Conservation (phyloP, 106 monocot genomes). For the Dendrobium nobile region DNA sequence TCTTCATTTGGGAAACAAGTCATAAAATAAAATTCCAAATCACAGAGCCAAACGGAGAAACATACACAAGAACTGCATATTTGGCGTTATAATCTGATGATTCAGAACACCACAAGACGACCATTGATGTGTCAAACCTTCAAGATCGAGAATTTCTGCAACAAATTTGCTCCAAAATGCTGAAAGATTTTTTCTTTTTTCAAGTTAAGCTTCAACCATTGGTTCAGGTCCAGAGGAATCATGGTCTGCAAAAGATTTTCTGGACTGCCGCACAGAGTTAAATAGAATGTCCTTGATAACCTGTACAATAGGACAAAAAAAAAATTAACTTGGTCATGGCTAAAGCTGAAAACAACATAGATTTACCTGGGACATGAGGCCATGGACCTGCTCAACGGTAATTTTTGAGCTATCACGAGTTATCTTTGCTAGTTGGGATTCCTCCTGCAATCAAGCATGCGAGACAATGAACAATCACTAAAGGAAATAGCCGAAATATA, state of each 20-base stretch:
- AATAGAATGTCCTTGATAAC: constrained; percentile 79
- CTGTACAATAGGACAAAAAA: constrained; percentile 9
- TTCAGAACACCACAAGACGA: too few relatives aligned
- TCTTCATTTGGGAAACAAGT: too few relatives aligned
- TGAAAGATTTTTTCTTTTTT: background rate
- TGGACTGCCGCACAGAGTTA: constrained; percentile 53
- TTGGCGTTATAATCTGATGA: too few relatives aligned
- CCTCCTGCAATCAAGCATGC: constrained; percentile 39
- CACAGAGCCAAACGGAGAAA: too few relatives aligned
- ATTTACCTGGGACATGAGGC: constrained; percentile 93
- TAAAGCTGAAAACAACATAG: background rate
- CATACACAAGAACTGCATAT: too few relatives aligned
- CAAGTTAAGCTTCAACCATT: constrained; percentile 53
- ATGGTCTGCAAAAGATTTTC: constrained; percentile 10
- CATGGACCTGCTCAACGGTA: constrained; percentile 93
- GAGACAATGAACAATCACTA: background rate
- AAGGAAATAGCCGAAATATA: too few relatives aligned
- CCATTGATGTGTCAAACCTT: too few relatives aligned
- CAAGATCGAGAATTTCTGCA: background rate
- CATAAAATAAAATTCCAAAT: too few relatives aligned
- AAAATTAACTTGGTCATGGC: background rate
- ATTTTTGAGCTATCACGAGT: constrained; percentile 94
- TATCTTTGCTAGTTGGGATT: constrained; percentile 89
- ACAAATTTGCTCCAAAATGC: background rate
- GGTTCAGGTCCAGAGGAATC: constrained; percentile 58